Percentiles rank a stretch among this genome's conserved stretches.
Conservation (phyloP, 352 stramenopile species). For the Bremia lactucae region DNA sequence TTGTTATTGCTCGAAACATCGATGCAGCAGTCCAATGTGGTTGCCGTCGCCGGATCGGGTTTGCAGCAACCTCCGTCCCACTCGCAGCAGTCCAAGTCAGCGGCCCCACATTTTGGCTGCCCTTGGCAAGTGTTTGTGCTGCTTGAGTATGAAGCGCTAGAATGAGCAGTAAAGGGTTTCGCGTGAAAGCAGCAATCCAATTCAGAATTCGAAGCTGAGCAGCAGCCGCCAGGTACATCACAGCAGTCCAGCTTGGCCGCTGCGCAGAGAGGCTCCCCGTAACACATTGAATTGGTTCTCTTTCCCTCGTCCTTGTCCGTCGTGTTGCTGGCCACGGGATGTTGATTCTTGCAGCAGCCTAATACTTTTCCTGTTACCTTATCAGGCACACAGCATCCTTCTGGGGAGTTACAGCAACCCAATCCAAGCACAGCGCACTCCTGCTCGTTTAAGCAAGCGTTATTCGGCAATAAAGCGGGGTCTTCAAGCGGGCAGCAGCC, state of each 20-base stretch:
- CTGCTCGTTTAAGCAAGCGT: slow-evolving; percentile 52
- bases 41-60: slow-evolving; percentile 16
- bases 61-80: slow-evolving; percentile 35
- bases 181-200: slow-evolving; percentile 33
- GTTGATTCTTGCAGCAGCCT: slow-evolving; percentile 57
- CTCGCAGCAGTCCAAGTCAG: slow-evolving; percentile 35
- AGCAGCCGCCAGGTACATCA: slow-evolving; percentile 31
- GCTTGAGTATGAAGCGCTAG: slow-evolving; percentile 4
- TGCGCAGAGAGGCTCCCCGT: slow-evolving; percentile 30
- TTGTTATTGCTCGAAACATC: slow-evolving; percentile 5
- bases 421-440: slow-evolving; percentile 46
- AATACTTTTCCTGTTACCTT: slow-evolving; percentile 34
- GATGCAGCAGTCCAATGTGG: slow-evolving; percentile 31
- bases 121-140: slow-evolving; percentile 21
- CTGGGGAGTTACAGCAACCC: slow-evolving; percentile 56
- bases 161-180: not conserved
- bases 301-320: slow-evolving; percentile 23
- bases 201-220: slow-evolving; percentile 20
- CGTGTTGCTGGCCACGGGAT: slow-evolving; percentile 18
- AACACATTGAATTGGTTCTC: slow-evolving; percentile 22
- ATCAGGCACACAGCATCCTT: slow-evolving; percentile 56
- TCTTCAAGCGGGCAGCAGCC: slow-evolving; percentile 54
- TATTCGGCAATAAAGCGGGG: slow-evolving; percentile 26
- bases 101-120: slow-evolving; percentile 30
- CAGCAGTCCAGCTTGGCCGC: slow-evolving; percentile 38